Percentiles rank a stretch among this genome's conserved stretches.
These are phyloP conservation scores for Pseudopyrenochaeta lycopersici DNA, from an alignment of 2,329 filamentous ascomycete species.

Conservation along the genomic window DNA sequence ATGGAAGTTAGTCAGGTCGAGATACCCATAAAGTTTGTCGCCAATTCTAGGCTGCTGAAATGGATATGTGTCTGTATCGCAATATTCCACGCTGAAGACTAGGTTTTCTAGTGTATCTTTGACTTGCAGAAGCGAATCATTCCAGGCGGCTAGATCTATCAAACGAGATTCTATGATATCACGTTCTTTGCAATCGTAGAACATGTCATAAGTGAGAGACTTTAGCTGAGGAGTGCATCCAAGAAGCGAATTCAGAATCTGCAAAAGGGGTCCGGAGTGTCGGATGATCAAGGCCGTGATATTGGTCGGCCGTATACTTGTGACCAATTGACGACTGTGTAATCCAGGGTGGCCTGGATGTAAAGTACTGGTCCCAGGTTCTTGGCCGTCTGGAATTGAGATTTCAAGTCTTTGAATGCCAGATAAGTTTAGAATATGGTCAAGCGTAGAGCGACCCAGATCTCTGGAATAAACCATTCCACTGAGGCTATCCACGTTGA, in stretches of 20 bases:
- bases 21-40: constrained; percentile 23
- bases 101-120: constrained; percentile 24
- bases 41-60: constrained; percentile 32
- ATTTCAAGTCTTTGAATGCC: constrained; percentile 24
- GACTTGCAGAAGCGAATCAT: constrained; percentile 13
- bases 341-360: not conserved
- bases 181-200: constrained; percentile 20
- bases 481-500: constrained; percentile 26
- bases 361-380: not conserved
- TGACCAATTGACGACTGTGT: constrained; percentile 2
- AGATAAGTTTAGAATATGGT: constrained; percentile 23
- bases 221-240: constrained; percentile 25
- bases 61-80: constrained; percentile 19
- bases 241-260: constrained; percentile 15
- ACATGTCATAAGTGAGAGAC: constrained; percentile 35
- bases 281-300: constrained; percentile 33
- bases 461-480: constrained; percentile 18
- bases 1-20: constrained; percentile 31
- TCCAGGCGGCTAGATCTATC: constrained; percentile 29
- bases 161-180: constrained; percentile 6
- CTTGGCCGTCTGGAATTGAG: constrained; percentile 12
- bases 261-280: constrained; percentile 16
- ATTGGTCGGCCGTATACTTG: constrained; percentile 8
- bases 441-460: constrained; percentile 8
- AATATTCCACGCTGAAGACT: constrained; percentile 32